Conservation (phyloP, 768 basidiomycete genomes). For the Tricholoma matsutake region DNA sequence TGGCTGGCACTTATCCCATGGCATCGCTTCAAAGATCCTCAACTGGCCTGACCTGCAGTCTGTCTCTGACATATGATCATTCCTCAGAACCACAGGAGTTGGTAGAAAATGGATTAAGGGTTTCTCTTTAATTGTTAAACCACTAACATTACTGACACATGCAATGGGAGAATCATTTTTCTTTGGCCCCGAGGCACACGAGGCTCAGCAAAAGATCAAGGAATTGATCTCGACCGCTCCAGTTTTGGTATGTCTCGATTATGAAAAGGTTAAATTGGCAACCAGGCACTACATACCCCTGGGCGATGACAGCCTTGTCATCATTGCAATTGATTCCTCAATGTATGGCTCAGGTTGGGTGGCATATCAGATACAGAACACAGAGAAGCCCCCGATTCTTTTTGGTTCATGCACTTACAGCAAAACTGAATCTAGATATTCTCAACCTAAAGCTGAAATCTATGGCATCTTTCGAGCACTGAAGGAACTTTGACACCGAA, state of each 20-base stretch:
- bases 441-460: conserved; percentile 35
- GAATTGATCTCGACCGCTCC: conserved; percentile 18
- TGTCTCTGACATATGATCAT: conserved; percentile 19
- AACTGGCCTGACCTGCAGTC: conserved; percentile 22
- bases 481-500: conserved; percentile 22
- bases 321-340: conserved; percentile 33
- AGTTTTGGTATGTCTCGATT: conserved; percentile 31
- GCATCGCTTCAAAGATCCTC: conserved; percentile 21
- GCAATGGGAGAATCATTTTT: conserved; percentile 17
- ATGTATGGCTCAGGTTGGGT: conserved; percentile 32
- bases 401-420: conserved; percentile 35
- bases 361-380: conserved; percentile 26
- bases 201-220: conserved; percentile 27
- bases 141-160: conserved; percentile 17
- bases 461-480: conserved; percentile 34
- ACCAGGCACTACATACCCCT: conserved; percentile 1
- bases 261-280: conserved; percentile 10
- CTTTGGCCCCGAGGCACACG: conserved; percentile 19
- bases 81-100: conserved; percentile 22
- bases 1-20: conserved; percentile 26
- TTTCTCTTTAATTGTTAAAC: conserved; percentile 23
- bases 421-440: conserved; percentile 28
- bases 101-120: conserved; percentile 21
- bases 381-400: conserved; percentile 18
- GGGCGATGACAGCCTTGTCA: conserved; percentile 21